A percentile compares a stretch with the other conserved stretches of the same genome.
These are phyloP conservation scores for Lactarius vividus DNA, from an alignment of 768 basidiomycete genomes.

Conservation along the genomic window DNA sequence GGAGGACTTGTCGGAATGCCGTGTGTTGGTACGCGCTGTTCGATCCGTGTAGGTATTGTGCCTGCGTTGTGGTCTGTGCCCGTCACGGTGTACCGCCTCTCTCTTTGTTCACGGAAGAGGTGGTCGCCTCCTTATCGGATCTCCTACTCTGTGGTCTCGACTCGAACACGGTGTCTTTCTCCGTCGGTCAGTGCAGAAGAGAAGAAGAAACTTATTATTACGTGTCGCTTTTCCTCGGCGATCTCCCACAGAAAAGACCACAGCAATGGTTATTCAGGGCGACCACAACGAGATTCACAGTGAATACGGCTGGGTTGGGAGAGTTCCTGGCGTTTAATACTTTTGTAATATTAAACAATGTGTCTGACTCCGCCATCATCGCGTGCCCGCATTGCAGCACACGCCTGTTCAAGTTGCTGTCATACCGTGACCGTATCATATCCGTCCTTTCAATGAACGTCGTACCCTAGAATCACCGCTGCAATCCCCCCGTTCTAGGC, in stretches of 20 bases:
- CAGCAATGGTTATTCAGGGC: not conserved
- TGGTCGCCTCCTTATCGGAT: slow-evolving; percentile 22
- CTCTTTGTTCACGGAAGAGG: slow-evolving; percentile 8
- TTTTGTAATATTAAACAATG: not conserved
- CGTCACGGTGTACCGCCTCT: slow-evolving; percentile 25
- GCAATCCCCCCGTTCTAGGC: slow-evolving; percentile 4
- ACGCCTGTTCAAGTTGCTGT: slow-evolving; percentile 5
- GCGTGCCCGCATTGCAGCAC: slow-evolving; percentile 15
- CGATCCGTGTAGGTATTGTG: slow-evolving; percentile 27
- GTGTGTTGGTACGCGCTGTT: slow-evolving; percentile 14
- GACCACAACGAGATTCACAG: not conserved
- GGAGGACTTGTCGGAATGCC: slow-evolving; percentile 13
- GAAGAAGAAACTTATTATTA: no score
- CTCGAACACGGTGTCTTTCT: slow-evolving; percentile 15
- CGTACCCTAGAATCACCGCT: slow-evolving; percentile 17
- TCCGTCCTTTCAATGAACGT: not conserved
- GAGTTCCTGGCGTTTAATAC: not conserved
- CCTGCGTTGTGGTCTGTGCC: slow-evolving; percentile 21
- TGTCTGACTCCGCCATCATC: slow-evolving; percentile 23
- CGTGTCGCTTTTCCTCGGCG: not conserved
- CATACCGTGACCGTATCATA: not conserved
- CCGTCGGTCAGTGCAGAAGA: slow-evolving; percentile 9
- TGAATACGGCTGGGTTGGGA: not conserved
- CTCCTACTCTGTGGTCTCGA: slow-evolving; percentile 16
- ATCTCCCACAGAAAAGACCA: no score